Percentiles rank a stretch among this genome's conserved stretches.
These are phyloP conservation scores for Pholiota molesta DNA, from an alignment of 768 basidiomycete genomes.

Conservation along the genomic window DNA sequence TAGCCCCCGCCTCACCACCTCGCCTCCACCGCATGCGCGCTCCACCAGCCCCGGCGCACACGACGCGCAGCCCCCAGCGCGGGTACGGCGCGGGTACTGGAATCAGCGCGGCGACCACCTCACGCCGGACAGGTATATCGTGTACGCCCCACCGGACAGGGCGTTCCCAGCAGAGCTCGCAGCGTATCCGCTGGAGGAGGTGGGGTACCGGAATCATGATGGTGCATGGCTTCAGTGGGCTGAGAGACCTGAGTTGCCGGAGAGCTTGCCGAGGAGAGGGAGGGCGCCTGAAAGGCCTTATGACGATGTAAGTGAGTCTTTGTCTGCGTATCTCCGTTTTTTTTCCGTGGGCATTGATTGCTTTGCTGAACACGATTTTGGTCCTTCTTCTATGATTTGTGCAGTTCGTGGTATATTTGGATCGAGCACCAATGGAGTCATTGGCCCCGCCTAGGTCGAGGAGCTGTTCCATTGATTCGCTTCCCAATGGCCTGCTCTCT, in stretches of 20 bases:
- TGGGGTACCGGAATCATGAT: constrained; percentile 59
- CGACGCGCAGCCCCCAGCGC: background rate
- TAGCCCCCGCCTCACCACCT: too few species aligned
- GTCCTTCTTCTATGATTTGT: too few species aligned
- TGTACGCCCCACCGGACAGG: constrained; percentile 60
- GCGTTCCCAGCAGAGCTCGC: constrained; percentile 63
- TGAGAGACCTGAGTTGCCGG: constrained; percentile 54
- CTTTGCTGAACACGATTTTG: too few species aligned
- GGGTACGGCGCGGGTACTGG: constrained; percentile 64
- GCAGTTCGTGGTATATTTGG: too few species aligned
- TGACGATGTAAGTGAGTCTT: constrained; percentile 27
- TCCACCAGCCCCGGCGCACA: too few species aligned
- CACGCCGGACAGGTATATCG: constrained; percentile 56
- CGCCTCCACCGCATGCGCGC: too few species aligned
- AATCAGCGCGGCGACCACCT: constrained; percentile 77
- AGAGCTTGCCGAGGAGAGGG: constrained; percentile 63
- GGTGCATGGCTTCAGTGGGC: constrained; percentile 44
- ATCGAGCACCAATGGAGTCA: too few species aligned
- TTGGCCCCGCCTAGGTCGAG: too few species aligned
- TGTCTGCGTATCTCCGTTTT: background rate
- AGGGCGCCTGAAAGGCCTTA: constrained; percentile 58
- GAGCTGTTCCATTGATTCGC: too few species aligned
- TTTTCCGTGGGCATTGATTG: too few species aligned
- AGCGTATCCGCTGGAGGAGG: constrained; percentile 56
- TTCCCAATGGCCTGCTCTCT: too few species aligned